phyloP scores from a whole-genome alignment of 495 filamentous ascomycete genomes.

The Margaritispora aquatica region DNA sequence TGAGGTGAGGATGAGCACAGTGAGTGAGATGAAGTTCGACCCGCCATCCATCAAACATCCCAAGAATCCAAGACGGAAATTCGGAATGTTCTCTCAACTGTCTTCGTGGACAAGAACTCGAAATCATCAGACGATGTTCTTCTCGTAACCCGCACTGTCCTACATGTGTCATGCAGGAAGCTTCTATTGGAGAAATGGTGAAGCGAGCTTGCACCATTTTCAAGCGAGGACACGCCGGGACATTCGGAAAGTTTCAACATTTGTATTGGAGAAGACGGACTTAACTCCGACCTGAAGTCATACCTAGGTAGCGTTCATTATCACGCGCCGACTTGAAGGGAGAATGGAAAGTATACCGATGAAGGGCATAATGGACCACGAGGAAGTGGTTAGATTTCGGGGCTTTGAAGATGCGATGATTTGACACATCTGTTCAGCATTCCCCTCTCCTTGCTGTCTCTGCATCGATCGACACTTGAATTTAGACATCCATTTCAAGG shows the following conservation, averaged over 20 bases:
- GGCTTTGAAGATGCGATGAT: not conserved
- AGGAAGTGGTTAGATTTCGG: not conserved
- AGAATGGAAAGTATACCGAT: not conserved
- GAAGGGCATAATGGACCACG: not conserved
- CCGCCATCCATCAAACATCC: not conserved
- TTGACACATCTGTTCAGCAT: not conserved
- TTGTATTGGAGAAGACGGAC: not conserved
- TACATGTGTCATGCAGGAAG: not conserved
- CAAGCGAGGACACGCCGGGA: not conserved
- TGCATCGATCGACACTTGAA: not conserved
- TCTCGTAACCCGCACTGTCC: not conserved
- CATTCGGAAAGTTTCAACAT: not conserved
- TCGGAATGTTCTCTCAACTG: not conserved
- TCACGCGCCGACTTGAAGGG: not conserved
- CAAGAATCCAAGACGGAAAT: not conserved
- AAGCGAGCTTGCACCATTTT: not conserved
- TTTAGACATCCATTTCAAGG: not conserved
- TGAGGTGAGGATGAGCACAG: too few relatives aligned
- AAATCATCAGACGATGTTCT: not conserved
- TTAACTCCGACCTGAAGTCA: too few relatives aligned
- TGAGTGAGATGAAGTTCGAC: not conserved
- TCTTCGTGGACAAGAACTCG: not conserved
- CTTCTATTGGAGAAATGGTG: too few relatives aligned
- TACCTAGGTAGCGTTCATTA: too few relatives aligned
- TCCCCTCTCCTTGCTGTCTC: not conserved